Percentiles rank a stretch among this genome's conserved stretches.
phyloP scores from a whole-genome alignment of 2,329 filamentous ascomycete species.

The Trichoderma endophyticum region DNA sequence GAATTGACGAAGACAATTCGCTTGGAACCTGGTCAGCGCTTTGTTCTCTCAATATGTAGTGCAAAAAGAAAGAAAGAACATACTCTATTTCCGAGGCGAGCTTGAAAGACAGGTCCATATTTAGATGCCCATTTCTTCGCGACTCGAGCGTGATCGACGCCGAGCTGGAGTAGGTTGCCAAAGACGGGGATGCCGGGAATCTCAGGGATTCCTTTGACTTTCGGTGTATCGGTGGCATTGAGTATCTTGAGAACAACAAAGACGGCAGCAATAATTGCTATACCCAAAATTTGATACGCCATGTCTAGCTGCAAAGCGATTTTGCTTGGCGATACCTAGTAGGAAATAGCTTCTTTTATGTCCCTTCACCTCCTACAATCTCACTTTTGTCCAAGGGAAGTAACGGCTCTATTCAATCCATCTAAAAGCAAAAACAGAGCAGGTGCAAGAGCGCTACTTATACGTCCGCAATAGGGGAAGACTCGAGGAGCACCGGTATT shows the following conservation, averaged over 20 bases:
- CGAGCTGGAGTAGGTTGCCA: conserved; percentile 60
- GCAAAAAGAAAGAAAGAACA: conserved; percentile 6
- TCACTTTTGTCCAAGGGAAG: neutral
- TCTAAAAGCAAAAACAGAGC: neutral
- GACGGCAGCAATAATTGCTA: conserved; percentile 19
- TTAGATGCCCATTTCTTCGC: conserved; percentile 56
- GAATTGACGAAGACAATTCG: conserved; percentile 76
- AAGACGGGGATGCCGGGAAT: conserved; percentile 61
- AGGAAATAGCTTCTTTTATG: neutral
- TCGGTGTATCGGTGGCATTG: conserved; percentile 53
- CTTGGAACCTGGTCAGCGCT: conserved; percentile 29
- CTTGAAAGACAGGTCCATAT: conserved; percentile 64
- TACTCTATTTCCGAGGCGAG: conserved; percentile 65
- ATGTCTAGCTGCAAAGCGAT: conserved; percentile 19
- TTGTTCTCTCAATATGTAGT: neutral
- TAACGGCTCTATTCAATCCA: neutral
- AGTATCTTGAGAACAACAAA: conserved; percentile 32
- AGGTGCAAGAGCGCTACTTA: neutral
- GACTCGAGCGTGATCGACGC: conserved; percentile 53
- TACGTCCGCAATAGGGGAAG: neutral
- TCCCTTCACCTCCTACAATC: neutral
- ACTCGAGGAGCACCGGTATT: neutral
- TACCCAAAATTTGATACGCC: conserved; percentile 22
- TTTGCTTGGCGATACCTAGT: neutral
- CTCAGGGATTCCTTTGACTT: conserved; percentile 60